Evolutionary conservation across 1,139 yeast genomes (phyloP).

Genomic region (Scheffersomyces lignicola): DNA sequence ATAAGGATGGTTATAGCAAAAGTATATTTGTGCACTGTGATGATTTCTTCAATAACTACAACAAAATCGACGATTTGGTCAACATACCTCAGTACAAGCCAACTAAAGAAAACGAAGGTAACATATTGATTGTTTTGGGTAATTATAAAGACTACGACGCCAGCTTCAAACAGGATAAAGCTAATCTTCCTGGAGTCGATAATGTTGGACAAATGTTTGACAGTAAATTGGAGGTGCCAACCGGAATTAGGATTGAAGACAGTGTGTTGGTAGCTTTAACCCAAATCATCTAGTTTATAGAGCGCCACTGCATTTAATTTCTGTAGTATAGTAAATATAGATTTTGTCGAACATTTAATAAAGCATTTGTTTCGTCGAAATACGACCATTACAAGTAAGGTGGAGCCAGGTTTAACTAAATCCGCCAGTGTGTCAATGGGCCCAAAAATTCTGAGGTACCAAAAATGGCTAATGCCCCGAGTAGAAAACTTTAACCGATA

Average conservation of each 20-base stretch:
- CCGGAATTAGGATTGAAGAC: constrained; percentile 68
- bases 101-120: constrained; percentile 26
- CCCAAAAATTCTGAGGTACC: too few relatives aligned
- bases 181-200: constrained; percentile 52
- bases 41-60: constrained; percentile 48
- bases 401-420: too few relatives aligned
- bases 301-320: constrained; percentile 4
- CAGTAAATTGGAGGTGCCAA: constrained; percentile 54
- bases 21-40: constrained; percentile 68
- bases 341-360: too few relatives aligned
- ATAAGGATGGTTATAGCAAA: constrained; percentile 68
- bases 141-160: constrained; percentile 57
- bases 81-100: constrained; percentile 12
- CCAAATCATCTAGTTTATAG: constrained; percentile 20
- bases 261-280: constrained; percentile 65
- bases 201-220: constrained; percentile 68
- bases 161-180: constrained; percentile 50
- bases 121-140: constrained; percentile 55
- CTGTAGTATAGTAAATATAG: too few relatives aligned
- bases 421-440: too few relatives aligned
- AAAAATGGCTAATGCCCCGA: too few relatives aligned
- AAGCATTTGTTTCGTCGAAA: too few relatives aligned
- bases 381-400: too few relatives aligned
- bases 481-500: too few relatives aligned
- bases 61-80: constrained; percentile 7